These are phyloP conservation scores for Zostera marina DNA, from an alignment of 116 monocot genomes.

Conservation along the genomic window DNA sequence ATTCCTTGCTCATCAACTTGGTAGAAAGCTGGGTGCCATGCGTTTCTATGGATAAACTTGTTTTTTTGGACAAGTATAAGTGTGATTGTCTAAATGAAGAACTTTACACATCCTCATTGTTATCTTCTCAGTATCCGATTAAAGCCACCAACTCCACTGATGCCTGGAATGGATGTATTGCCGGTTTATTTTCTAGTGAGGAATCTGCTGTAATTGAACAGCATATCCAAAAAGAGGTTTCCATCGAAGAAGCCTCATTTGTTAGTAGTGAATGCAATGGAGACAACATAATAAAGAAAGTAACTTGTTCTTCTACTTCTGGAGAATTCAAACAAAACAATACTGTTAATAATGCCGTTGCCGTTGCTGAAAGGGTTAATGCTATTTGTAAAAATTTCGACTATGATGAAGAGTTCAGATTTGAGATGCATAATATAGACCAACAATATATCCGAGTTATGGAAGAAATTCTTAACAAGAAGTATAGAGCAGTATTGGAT, in stretches of 20 bases:
- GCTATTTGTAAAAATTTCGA: background rate
- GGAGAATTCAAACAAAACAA: background rate
- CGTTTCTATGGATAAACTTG: conserved; percentile 5
- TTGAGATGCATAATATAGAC: conserved; percentile 8
- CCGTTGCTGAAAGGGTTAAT: background rate
- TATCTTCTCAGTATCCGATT: no score
- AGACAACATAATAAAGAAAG: background rate
- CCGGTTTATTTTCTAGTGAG: background rate
- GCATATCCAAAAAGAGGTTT: background rate
- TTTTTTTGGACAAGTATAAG: background rate
- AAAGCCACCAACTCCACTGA: conserved; percentile 1
- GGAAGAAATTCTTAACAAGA: conserved; percentile 2
- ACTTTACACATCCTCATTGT: conserved; percentile 7
- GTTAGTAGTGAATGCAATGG: conserved; percentile 1
- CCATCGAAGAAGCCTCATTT: background rate
- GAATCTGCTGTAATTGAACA: background rate
- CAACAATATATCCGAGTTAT: conserved; percentile 7
- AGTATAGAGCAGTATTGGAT: conserved; percentile 1
- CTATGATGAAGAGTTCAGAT: conserved; percentile 7
- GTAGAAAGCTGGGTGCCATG: conserved; percentile 36
- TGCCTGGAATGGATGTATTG: background rate
- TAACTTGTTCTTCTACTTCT: no score
- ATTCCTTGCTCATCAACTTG: conserved; percentile 34
- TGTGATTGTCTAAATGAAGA: background rate
- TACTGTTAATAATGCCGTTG: background rate